Base-by-base conservation (phyloP, 768 basidiomycete species). In the Tylopilus sp. region DNA sequence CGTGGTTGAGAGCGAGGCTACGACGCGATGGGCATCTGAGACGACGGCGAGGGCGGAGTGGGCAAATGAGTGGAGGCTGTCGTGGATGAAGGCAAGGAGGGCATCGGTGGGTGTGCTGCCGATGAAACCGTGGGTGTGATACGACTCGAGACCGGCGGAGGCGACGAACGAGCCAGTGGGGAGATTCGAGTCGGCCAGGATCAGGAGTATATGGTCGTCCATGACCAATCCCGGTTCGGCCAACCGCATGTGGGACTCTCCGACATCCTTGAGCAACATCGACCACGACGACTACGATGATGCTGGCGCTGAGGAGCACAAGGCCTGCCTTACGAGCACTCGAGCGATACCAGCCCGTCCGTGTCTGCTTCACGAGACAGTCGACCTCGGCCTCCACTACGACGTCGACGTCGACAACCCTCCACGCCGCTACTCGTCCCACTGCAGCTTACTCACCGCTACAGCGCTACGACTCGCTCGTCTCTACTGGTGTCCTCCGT, bases 121-220 rank as follows among this genome's bases (percentile, higher is more conserved):
- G 15, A 74, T 56, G 62, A 95, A 88, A 0, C 93, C 97, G 66
- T 99, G 97, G 23, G 88, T 85, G 36, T 82, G 71, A 65, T 83
- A 94, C 5, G 93, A 92, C 63, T 99, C 95, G 53, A 98, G 79
- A 2, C 95, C 95, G 3, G 91, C 81, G 1, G 94, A 97, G 1
- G 95, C 91, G 52, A 98, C 91, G 68, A 99, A 99, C 1, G 95
- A 88, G 31, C 97, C 97, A 0, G 95, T 98, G 2, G 97, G 97
- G 3, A 99, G 83, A 69, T 95, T 98, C 55, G 91, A 89, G 73
- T 95, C 93, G 0, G 90, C 79, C 39, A 95, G 79, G 31, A 95
- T 76, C 35, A 94, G 79, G 17, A 92, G 75, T 26, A 92, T 70
- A 67, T 88, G 90, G 0, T 71, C 69, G 68, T 72, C 69, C 57